Evolutionary conservation across 108 stramenopile genomes (phyloP).

Genomic region (Hondaea fermentalgiana): DNA sequence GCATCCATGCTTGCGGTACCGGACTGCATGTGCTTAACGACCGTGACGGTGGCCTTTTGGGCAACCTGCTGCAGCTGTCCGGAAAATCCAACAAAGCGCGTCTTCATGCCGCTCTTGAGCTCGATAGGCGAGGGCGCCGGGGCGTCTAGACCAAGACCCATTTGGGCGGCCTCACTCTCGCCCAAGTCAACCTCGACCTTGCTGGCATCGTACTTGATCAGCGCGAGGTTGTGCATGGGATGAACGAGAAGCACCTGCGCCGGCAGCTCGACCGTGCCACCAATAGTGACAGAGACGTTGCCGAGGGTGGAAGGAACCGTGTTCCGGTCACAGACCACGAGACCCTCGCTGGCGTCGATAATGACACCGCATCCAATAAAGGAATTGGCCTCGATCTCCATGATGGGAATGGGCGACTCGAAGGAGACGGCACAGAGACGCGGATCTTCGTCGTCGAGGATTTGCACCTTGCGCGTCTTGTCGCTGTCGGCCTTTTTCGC

Average conservation of each 20-base stretch:
- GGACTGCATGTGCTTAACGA: not conserved
- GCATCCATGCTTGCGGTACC: not conserved
- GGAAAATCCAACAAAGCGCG: not conserved
- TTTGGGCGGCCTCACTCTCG: not conserved
- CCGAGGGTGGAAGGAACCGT: conserved; percentile 37
- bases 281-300: conserved; percentile 39
- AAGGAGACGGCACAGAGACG: conserved; percentile 20
- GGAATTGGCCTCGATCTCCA: conserved; percentile 21
- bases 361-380: conserved; percentile 34
- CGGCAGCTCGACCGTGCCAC: conserved; percentile 34
- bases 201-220: conserved; percentile 36
- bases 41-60: not conserved
- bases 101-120: not conserved
- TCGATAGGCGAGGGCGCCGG: not conserved
- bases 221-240: conserved; percentile 39
- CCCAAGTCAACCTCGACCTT: not conserved
- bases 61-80: not conserved
- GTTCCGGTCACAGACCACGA: conserved; percentile 43
- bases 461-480: not conserved
- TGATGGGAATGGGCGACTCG: conserved; percentile 29
- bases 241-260: conserved; percentile 33
- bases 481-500: not conserved
- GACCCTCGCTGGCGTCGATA: conserved; percentile 32
- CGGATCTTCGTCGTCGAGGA: not conserved
- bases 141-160: not conserved